These are phyloP conservation scores for Hypoxylon sp. DNA, from an alignment of 2,329 filamentous ascomycete species.

Conservation along the genomic window DNA sequence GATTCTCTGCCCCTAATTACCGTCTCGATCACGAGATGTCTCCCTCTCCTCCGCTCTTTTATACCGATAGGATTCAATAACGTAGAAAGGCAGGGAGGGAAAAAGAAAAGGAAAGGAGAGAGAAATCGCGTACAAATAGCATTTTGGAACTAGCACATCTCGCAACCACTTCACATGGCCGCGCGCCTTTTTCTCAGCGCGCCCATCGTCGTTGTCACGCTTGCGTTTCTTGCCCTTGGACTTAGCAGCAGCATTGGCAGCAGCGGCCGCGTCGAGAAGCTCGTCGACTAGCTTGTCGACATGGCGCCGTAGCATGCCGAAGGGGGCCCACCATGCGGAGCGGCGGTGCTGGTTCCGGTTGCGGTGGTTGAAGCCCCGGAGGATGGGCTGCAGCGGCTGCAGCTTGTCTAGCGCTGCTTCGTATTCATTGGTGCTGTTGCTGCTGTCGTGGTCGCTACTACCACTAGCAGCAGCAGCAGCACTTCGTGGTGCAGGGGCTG, in stretches of 20 bases:
- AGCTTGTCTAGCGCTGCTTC: slow-evolving; percentile 49
- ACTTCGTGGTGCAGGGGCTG: slow-evolving; percentile 14
- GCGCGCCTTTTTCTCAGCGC: slow-evolving; percentile 31
- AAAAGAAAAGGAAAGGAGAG: slow-evolving; percentile 12
- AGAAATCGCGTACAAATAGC: slow-evolving; percentile 61
- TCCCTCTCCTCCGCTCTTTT: no score
- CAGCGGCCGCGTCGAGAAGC: slow-evolving; percentile 50
- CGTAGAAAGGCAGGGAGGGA: slow-evolving; percentile 6
- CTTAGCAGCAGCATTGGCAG: slow-evolving; percentile 30
- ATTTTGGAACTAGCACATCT: slow-evolving; percentile 58
- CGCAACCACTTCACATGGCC: slow-evolving; percentile 59
- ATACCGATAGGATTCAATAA: no score
- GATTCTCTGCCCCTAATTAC: neutral
- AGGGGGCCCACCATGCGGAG: slow-evolving; percentile 83
- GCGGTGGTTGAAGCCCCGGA: slow-evolving; percentile 82
- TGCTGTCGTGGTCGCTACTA: slow-evolving; percentile 3
- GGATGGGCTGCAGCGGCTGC: slow-evolving; percentile 61
- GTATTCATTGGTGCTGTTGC: slow-evolving; percentile 20
- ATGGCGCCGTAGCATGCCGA: slow-evolving; percentile 79
- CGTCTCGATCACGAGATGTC: no score
- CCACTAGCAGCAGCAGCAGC: slow-evolving; percentile 1
- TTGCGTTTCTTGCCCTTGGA: slow-evolving; percentile 58
- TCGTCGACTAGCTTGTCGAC: slow-evolving; percentile 67
- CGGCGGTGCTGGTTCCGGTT: slow-evolving; percentile 92
- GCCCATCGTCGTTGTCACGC: slow-evolving; percentile 50